phyloP scores from a whole-genome alignment of 2,329 filamentous ascomycete species.

The Lachnellula suecica region DNA sequence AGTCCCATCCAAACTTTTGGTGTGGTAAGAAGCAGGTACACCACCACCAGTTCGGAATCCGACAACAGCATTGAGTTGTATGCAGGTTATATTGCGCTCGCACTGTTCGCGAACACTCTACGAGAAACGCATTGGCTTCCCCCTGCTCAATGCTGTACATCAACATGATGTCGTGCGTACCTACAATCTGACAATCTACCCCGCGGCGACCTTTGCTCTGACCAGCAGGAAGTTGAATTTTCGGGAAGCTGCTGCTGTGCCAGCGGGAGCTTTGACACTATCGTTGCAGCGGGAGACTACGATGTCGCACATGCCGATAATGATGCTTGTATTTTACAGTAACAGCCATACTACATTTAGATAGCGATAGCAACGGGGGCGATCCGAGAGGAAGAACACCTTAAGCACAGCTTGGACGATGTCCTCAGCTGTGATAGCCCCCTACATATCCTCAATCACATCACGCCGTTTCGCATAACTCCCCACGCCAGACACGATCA shows the following conservation, averaged over 20 bases:
- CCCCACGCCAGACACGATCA: conserved; percentile 6
- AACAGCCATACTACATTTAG: conserved; percentile 10
- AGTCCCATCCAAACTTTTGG: conserved; percentile 6
- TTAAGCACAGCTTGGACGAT: not conserved
- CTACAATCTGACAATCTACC: conserved; percentile 4
- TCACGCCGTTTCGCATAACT: conserved; percentile 7
- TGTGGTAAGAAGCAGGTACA: conserved; percentile 22
- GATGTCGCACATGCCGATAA: conserved; percentile 26
- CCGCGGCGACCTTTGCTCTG: conserved; percentile 17
- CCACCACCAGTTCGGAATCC: not conserved
- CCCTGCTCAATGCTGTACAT: conserved; percentile 1
- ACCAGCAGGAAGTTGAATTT: conserved; percentile 21
- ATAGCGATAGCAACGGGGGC: conserved; percentile 21
- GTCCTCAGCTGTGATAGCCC: conserved; percentile 8
- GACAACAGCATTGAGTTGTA: conserved; percentile 3
- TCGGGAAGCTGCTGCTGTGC: conserved; percentile 20
- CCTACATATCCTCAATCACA: conserved; percentile 15
- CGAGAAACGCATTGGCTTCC: not conserved
- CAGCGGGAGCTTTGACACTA: conserved; percentile 23
- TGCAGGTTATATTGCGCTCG: not conserved
- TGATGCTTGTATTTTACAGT: conserved; percentile 17
- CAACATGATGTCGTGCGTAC: not conserved
- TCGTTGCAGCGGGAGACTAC: conserved; percentile 22
- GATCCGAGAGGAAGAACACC: conserved; percentile 17
- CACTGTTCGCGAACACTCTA: conserved; percentile 5